Percentiles rank a stretch among this genome's conserved stretches.
Evolutionary conservation across 75 land plant genomes (phyloP).

Genomic region (Cryptomeria japonica): DNA sequence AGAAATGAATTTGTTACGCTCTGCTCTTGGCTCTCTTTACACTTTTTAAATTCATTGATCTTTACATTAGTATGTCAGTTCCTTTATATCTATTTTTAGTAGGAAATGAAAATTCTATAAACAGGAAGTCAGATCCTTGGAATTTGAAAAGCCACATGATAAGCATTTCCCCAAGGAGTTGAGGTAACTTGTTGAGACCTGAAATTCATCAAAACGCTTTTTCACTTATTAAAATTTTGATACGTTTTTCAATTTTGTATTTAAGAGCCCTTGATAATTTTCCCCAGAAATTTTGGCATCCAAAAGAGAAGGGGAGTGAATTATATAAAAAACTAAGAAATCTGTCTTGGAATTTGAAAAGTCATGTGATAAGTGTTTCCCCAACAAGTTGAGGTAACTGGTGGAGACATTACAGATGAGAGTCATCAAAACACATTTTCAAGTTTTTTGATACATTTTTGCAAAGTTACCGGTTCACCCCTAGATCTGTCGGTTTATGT

Average conservation of each 20-base stretch:
- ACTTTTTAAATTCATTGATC: neutral
- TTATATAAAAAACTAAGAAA: neutral
- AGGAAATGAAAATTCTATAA: neutral
- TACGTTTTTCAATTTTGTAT: neutral
- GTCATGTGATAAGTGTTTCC: neutral
- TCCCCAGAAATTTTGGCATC: neutral
- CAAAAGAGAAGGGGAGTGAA: neutral
- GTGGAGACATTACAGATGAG: neutral
- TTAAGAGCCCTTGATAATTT: too few relatives aligned
- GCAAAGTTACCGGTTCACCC: neutral
- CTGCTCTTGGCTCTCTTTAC: too few relatives aligned
- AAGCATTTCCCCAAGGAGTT: neutral
- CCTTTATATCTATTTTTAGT: neutral
- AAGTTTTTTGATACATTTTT: neutral
- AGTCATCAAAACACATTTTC: neutral
- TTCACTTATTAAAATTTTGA: neutral
- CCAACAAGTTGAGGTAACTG: neutral
- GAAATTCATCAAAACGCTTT: neutral
- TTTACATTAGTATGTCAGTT: neutral
- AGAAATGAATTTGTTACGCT: too few relatives aligned
- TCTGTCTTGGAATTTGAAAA: neutral
- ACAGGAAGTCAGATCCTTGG: neutral
- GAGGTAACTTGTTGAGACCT: neutral
- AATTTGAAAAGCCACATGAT: neutral
- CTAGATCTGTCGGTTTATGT: too few relatives aligned